Evolutionary conservation across 345 rosid species (phyloP), one percentile per base, ranked within the genome.

Genomic region (Kandelia obovata): DNA sequence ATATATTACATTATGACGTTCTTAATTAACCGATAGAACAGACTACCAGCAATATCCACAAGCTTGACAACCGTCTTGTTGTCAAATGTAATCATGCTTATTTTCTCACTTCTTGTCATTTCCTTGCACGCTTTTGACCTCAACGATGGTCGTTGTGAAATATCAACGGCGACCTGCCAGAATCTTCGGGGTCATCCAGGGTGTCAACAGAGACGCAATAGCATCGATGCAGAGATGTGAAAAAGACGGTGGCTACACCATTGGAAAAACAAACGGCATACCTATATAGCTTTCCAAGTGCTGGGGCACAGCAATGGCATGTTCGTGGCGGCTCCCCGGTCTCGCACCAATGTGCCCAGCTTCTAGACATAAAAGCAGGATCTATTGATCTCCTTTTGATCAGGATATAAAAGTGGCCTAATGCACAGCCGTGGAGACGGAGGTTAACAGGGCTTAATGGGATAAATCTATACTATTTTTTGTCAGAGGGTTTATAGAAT

Each of bases 221-320:
- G 71, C 84, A 86, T 21, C 73, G 53, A 34, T 73, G 73, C 9
- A 86, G 71, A 35, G 87, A 78, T 15, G 65, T 64, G 82, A 86
- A 86, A 37, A 86, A 86, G 30, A 75, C 76, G 2, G 78, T 30
- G 8, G 80, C 81, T 31, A 80, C 73, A 7, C 83, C 19, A 13
- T 43, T 15, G 49, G 19, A 13, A 13, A 43, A 11, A 80, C 83
- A 26, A 20, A 73, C 53, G 32, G 59, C 81, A 32, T 61, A 67
- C 58, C 78, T 79, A 32, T 83, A 79, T 0, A 81, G 67, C 72
- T 59, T 77, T 68, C 53, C 66, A 65, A 71, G 49, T 9, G 84
- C 55, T 1, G 62, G 32, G 52, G 20, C 71, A 52, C 75, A 52
- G 39, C 56, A 17, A 5, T 23, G 43, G 43, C 47, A 43, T 1